Conservation (phyloP, 2,329 filamentous ascomycete genomes). For the Colletotrichum melonis region DNA sequence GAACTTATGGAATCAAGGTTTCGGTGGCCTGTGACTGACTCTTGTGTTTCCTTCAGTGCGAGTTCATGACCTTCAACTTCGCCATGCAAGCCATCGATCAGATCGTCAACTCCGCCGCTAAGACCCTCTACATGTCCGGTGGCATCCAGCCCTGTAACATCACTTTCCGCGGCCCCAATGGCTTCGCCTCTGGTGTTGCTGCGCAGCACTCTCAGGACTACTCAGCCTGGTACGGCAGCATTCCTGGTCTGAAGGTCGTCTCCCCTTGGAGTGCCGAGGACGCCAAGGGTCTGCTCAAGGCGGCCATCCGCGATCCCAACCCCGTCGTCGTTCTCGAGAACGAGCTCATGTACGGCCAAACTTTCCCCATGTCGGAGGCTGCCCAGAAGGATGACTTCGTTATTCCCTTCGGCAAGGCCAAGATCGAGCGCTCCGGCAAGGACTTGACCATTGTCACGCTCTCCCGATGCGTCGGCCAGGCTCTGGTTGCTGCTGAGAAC, state of each 20-base stretch:
- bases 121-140: slow-evolving; percentile 99
- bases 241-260: slow-evolving; percentile 97
- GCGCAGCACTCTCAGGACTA: slow-evolving; percentile 99
- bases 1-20: too few species aligned
- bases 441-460: slow-evolving; percentile 95
- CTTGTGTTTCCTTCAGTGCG: slow-evolving; percentile 70
- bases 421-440: slow-evolving; percentile 96
- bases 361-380: slow-evolving; percentile 97
- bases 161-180: slow-evolving; percentile 99
- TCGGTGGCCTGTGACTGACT: neutral
- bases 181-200: slow-evolving; percentile 93
- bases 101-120: slow-evolving; percentile 98
- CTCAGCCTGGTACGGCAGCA: slow-evolving; percentile 98
- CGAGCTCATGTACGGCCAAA: slow-evolving; percentile 90
- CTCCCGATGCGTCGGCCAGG: slow-evolving; percentile 95
- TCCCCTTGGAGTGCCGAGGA: slow-evolving; percentile 97
- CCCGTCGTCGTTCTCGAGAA: slow-evolving; percentile 93
- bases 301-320: slow-evolving; percentile 97
- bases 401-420: slow-evolving; percentile 97
- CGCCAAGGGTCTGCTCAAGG: slow-evolving; percentile 97
- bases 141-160: slow-evolving; percentile 99
- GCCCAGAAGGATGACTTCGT: slow-evolving; percentile 98
- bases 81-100: slow-evolving; percentile 99
- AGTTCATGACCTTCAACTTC: slow-evolving; percentile 99
- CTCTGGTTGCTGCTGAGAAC: slow-evolving; percentile 86